These are phyloP conservation scores for Oidiodendron maius DNA, from an alignment of 495 filamentous ascomycete species.

Conservation along the genomic window DNA sequence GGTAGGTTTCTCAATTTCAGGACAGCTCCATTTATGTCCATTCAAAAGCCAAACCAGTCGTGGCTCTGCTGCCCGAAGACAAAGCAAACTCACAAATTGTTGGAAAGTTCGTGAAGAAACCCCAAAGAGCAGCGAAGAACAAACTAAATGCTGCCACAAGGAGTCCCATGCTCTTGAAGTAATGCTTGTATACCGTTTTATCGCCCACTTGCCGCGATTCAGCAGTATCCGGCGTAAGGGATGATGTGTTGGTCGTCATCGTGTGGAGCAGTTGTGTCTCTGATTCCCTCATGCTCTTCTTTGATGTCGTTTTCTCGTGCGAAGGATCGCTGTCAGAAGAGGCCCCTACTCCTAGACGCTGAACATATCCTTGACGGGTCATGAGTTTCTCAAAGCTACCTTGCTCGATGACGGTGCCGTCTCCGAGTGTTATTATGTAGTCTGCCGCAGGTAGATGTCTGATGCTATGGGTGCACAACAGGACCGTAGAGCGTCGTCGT, in stretches of 20 bases:
- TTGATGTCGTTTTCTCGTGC: background rate
- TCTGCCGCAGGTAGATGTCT: constrained; percentile 44
- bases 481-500: constrained; percentile 36
- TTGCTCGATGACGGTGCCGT: constrained; percentile 38
- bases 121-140: background rate
- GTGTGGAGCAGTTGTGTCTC: background rate
- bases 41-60: no score
- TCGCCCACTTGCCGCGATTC: constrained; percentile 39
- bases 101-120: background rate
- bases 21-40: no score
- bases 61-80: no score
- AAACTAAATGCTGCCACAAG: background rate
- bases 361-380: no score
- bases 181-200: constrained; percentile 42
- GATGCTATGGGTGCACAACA: constrained; percentile 24
- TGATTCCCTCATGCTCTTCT: background rate
- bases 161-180: constrained; percentile 15
- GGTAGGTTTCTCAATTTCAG: no score
- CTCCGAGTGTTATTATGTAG: constrained; percentile 44
- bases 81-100: background rate
- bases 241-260: background rate
- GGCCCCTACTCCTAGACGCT: no score
- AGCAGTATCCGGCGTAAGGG: constrained; percentile 6
- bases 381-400: constrained; percentile 19
- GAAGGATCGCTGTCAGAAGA: no score